Conservation (phyloP, 441 rosid genomes). For the Gossypium schwendimanii region DNA sequence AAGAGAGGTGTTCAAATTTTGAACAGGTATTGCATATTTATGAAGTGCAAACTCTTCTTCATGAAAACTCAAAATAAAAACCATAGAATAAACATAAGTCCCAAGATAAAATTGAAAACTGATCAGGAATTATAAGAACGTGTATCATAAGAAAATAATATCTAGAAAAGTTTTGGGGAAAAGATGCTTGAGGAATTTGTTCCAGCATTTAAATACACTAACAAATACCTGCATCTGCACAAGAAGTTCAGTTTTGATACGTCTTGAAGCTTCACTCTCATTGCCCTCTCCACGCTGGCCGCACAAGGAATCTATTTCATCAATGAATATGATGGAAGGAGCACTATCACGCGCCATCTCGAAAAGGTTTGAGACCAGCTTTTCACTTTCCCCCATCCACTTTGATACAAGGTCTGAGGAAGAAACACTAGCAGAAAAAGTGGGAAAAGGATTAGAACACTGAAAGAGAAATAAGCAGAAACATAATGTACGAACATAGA, state of each 20-base stretch:
- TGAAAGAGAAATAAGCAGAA: not conserved
- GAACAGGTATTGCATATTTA: not conserved
- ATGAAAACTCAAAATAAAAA: not conserved
- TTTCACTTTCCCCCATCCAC: constrained; percentile 99
- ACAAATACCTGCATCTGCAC: constrained; percentile 95
- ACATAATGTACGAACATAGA: not conserved
- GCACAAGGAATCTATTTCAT: constrained; percentile 96
- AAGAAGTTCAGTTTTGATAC: constrained; percentile 97
- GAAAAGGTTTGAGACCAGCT: constrained; percentile 92
- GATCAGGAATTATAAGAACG: not conserved
- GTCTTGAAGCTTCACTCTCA: constrained; percentile 99
- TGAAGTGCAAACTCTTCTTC: not conserved
- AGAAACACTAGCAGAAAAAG: constrained; percentile 52
- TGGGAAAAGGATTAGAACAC: constrained; percentile 9
- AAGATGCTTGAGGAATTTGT: not conserved
- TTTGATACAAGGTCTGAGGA: constrained; percentile 97
- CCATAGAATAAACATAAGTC: not conserved
- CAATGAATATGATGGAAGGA: constrained; percentile 89
- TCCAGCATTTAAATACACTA: constrained; percentile 1
- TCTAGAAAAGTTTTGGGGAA: not conserved
- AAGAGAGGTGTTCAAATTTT: not conserved
- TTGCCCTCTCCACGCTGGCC: constrained; percentile 99
- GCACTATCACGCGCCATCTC: constrained; percentile 99
- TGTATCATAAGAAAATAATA: not conserved
- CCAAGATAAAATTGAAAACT: not conserved